Percentiles rank a stretch among this genome's conserved stretches.
Conservation (phyloP, 108 stramenopile genomes). For the Cyclotella atomus region DNA sequence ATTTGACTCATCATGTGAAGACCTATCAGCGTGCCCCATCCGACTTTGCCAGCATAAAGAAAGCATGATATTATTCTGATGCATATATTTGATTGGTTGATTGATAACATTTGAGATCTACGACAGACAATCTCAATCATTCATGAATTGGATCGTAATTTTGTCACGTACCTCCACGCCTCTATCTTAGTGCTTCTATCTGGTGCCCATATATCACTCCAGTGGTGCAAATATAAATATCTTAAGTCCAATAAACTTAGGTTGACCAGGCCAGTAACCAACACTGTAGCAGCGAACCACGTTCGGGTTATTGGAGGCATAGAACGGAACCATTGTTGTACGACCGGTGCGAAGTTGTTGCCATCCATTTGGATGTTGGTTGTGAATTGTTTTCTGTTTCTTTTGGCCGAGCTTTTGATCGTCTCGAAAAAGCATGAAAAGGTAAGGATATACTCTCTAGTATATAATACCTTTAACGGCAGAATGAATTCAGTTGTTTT, state of each 20-base stretch:
- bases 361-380: constrained; percentile 2
- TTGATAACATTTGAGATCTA: too few species aligned
- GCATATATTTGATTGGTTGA: too few species aligned
- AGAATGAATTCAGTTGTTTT: too few species aligned
- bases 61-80: constrained; percentile 40
- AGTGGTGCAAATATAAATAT: constrained; percentile 22
- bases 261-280: constrained; percentile 41
- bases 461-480: too few species aligned
- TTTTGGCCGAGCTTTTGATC: too few species aligned
- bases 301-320: constrained; percentile 45
- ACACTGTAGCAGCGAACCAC: constrained; percentile 44
- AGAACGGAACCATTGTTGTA: constrained; percentile 27
- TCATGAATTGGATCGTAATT: too few species aligned
- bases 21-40: constrained; percentile 24
- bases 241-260: constrained; percentile 26
- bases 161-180: constrained; percentile 36
- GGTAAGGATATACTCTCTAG: too few species aligned
- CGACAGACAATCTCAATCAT: not conserved
- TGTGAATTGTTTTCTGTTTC: too few species aligned
- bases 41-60: constrained; percentile 39
- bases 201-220: constrained; percentile 20
- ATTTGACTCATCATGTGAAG: constrained; percentile 44
- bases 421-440: too few species aligned
- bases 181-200: constrained; percentile 24
- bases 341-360: constrained; percentile 6